Conservation (phyloP, 371 early-diverging fungal genomes). For the Aphelidium insulamus region DNA sequence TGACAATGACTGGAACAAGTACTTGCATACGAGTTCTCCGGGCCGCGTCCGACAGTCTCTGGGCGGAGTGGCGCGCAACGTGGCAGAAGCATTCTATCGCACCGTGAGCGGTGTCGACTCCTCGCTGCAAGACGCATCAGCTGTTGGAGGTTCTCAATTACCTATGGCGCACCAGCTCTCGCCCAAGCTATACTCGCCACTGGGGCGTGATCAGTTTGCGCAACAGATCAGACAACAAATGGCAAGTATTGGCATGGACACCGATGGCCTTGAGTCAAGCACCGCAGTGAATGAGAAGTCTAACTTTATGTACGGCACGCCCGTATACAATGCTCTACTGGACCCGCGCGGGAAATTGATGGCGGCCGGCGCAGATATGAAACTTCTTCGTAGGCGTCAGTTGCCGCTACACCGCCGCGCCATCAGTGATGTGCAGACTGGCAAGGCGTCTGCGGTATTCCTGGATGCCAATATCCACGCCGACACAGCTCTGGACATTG, state of each 20-base stretch:
- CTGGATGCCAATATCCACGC: constrained; percentile 16
- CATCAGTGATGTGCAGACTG: constrained; percentile 10
- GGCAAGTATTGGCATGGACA: constrained; percentile 23
- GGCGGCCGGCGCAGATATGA: constrained; percentile 75
- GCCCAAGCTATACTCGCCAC: too few species aligned
- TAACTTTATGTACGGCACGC: constrained; percentile 1
- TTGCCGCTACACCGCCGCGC: background rate
- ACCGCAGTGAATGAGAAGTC: background rate
- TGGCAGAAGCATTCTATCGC: constrained; percentile 54
- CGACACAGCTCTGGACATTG: constrained; percentile 11
- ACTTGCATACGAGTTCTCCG: constrained; percentile 39
- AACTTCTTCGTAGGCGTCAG: constrained; percentile 19
- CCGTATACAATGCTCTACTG: constrained; percentile 55
- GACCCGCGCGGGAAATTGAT: constrained; percentile 38
- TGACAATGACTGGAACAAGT: constrained; percentile 1
- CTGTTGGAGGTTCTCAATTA: too few species aligned
- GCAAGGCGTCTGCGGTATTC: constrained; percentile 9
- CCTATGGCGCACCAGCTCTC: too few species aligned
- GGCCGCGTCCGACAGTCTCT: constrained; percentile 35
- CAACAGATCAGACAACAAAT: constrained; percentile 22
- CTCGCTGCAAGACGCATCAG: constrained; percentile 32
- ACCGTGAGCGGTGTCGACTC: constrained; percentile 32
- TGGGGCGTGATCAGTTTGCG: constrained; percentile 45
- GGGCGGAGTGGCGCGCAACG: constrained; percentile 80
- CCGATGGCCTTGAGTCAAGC: constrained; percentile 5